These are phyloP conservation scores for Phytopythium mirpurense DNA, from an alignment of 352 stramenopile species.

Conservation along the genomic window DNA sequence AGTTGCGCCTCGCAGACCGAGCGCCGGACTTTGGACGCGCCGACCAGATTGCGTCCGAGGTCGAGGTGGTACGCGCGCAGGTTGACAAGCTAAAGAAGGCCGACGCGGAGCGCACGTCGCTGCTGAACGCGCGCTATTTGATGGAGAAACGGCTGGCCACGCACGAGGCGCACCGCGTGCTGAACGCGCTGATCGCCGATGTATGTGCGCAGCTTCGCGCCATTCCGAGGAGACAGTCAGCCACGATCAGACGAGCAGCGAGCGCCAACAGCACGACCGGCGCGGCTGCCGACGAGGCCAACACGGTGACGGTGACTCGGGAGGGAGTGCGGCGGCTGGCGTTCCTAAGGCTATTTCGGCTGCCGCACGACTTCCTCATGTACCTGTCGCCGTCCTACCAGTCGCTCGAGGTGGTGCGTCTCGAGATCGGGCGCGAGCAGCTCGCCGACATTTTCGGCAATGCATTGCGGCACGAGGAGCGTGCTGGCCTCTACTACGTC, in stretches of 20 bases:
- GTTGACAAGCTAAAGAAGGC: slow-evolving; percentile 42
- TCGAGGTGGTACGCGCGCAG: slow-evolving; percentile 32
- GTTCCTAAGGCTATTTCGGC: slow-evolving; percentile 58
- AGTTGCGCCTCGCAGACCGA: slow-evolving; percentile 57
- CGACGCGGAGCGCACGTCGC: slow-evolving; percentile 39
- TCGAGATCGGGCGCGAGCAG: slow-evolving; percentile 43
- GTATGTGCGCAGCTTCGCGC: slow-evolving; percentile 48
- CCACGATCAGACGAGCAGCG: background rate
- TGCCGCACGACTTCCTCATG: slow-evolving; percentile 44
- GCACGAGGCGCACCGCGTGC: slow-evolving; percentile 39
- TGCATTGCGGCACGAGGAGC: slow-evolving; percentile 63
- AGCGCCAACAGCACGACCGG: background rate
- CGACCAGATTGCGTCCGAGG: slow-evolving; percentile 52
- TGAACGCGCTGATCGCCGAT: slow-evolving; percentile 38
- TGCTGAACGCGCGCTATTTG: slow-evolving; percentile 43
- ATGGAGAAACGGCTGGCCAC: slow-evolving; percentile 52
- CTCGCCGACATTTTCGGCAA: slow-evolving; percentile 64
- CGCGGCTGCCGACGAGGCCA: slow-evolving; percentile 9
- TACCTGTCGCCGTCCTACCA: slow-evolving; percentile 51
- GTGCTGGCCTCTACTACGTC: slow-evolving; percentile 57
- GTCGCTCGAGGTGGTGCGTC: slow-evolving; percentile 30
- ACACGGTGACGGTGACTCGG: slow-evolving; percentile 32
- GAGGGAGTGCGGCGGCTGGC: slow-evolving; percentile 54
- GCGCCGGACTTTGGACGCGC: slow-evolving; percentile 37
- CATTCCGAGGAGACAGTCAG: slow-evolving; percentile 10